Base-by-base conservation (phyloP, 2,329 filamentous ascomycete genomes). In the Hypoxylon sp. region DNA sequence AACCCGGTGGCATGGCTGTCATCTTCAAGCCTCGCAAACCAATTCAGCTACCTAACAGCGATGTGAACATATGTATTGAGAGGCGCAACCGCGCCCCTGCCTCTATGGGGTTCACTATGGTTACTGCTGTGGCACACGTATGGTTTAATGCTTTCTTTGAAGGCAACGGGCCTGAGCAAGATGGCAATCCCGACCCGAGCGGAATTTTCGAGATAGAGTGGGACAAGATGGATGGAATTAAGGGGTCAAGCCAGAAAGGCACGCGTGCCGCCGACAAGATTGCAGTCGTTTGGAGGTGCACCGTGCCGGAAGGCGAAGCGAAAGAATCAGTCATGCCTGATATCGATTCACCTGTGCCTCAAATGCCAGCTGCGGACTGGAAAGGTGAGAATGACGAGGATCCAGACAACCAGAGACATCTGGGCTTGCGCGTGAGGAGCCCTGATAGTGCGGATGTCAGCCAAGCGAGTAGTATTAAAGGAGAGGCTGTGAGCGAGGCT, bases 61-160 rank as follows among this genome's bases (percentile, higher is more conserved):
- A 98, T 75, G 85, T 98, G 71, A 97, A 97, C 77, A 91, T 98
- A 70, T 90, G 94, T 52, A 88, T 97, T 23, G 94, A 98, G 80
- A 88, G 93, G 6, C 89, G 94, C 34, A 97, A 94, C 79, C 91
- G 90, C 74, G 89, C 91, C 1, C 86, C 87, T 3, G 92, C 91
- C 73, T 88, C 87, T 8, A 90, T 96, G 78, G 91, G 93, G 0
- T 87, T 93, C 71, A 94, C 93, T 0, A 93, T 98, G 89, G 93
- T 97, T 2, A 97, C 95, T 0, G 90, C 94, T 0, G 90, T 98
- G 8, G 94, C 94, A 0, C 95, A 98, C 74, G 92, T 97, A 14
- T 99, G 96, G 96, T 97, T 97, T 83, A 99, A 99, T 75, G 84
- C 90, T 1, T 98, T 90, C 79, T 98, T 98, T 73, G 96, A 98